These are phyloP conservation scores for Podosphaera fusca DNA, from an alignment of 2,329 filamentous ascomycete species.

Conservation along the genomic window DNA sequence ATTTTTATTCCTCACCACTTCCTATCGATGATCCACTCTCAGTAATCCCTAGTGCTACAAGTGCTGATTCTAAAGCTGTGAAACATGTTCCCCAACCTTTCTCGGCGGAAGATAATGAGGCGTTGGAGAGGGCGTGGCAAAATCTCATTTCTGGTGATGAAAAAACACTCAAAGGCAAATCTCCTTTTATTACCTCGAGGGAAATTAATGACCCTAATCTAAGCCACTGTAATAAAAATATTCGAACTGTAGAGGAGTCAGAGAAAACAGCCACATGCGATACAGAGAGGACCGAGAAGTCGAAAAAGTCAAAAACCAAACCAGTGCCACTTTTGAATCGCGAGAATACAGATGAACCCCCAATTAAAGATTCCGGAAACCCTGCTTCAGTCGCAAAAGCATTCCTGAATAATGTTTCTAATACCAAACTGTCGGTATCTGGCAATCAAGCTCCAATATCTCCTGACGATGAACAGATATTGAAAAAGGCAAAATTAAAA, in stretches of 20 bases:
- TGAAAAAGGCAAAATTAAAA: too few species aligned
- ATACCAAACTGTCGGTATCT: background rate
- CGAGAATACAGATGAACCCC: too few species aligned
- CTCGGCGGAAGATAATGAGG: constrained; percentile 53
- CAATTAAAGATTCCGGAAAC: background rate
- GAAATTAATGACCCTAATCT: background rate
- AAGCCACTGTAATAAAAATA: background rate
- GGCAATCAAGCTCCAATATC: background rate
- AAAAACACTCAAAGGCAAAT: background rate
- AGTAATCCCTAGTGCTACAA: constrained; percentile 27
- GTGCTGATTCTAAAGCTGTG: constrained; percentile 26
- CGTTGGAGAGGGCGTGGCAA: constrained; percentile 58
- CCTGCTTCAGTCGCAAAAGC: background rate
- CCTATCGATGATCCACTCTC: constrained; percentile 80
- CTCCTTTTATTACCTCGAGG: background rate
- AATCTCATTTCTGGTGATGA: constrained; percentile 19
- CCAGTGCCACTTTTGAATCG: too few species aligned
- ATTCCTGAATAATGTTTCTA: background rate
- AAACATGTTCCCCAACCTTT: constrained; percentile 53
- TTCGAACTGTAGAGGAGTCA: too few species aligned
- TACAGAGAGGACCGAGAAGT: too few species aligned
- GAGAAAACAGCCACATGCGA: too few species aligned
- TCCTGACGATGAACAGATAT: too few species aligned
- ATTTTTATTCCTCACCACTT: constrained; percentile 65
- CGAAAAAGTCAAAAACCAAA: too few species aligned